A percentile compares a stretch with the other conserved stretches of the same genome.
These are phyloP conservation scores for Periconia sp. DNA, from an alignment of 2,329 filamentous ascomycete species.

Conservation along the genomic window DNA sequence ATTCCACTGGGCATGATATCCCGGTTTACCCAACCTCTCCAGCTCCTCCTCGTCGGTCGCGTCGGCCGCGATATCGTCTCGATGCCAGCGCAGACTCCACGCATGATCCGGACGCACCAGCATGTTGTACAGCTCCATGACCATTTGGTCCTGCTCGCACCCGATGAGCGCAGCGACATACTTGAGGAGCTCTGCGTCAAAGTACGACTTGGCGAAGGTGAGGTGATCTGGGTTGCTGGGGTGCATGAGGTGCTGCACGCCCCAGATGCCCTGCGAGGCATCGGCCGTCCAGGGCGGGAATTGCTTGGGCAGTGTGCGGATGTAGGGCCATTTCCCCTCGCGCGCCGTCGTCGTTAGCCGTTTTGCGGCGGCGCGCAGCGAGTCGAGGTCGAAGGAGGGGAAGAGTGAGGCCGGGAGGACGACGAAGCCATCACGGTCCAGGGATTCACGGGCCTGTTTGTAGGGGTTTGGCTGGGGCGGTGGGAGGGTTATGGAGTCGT, in stretches of 20 bases:
- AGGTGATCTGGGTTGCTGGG: constrained; percentile 65
- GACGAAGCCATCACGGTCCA: constrained; percentile 75
- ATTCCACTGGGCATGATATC: constrained; percentile 85
- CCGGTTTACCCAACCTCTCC: constrained; percentile 59
- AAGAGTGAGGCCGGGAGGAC: constrained; percentile 67
- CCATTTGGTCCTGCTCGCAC: constrained; percentile 58
- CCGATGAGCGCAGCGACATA: constrained; percentile 67
- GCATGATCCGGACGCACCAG: constrained; percentile 71
- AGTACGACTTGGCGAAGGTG: constrained; percentile 71
- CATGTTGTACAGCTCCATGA: constrained; percentile 88
- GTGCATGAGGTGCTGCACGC: constrained; percentile 82
- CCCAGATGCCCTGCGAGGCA: constrained; percentile 74
- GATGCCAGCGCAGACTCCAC: constrained; percentile 81
- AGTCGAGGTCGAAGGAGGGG: constrained; percentile 50
- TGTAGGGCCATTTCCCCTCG: constrained; percentile 74
- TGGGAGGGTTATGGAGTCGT: neutral
- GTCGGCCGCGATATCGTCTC: constrained; percentile 75
- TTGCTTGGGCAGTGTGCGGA: constrained; percentile 84
- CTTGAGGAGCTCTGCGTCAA: constrained; percentile 64
- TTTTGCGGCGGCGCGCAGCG: constrained; percentile 62
- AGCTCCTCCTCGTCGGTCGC: constrained; percentile 69
- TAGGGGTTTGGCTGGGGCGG: constrained; percentile 22
- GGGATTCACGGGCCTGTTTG: constrained; percentile 49
- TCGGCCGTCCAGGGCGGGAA: constrained; percentile 81
- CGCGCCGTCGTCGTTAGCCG: constrained; percentile 64